phyloP scores from a whole-genome alignment of 352 stramenopile species.

The Globisporangium sylvaticum region DNA sequence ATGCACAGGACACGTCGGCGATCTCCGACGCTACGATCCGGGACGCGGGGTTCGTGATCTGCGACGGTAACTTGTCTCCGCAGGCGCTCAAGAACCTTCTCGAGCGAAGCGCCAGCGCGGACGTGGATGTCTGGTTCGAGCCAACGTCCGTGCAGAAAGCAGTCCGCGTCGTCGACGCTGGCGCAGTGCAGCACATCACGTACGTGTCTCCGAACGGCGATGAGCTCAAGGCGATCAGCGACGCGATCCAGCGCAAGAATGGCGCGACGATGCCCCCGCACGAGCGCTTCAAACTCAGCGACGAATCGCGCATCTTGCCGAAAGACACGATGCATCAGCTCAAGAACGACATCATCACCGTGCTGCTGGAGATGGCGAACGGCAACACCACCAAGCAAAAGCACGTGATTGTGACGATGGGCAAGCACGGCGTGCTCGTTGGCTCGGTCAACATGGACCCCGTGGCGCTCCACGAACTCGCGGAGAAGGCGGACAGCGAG shows the following conservation, averaged over 20 bases:
- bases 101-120: conserved; percentile 31
- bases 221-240: conserved; percentile 66
- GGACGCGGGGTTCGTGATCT: conserved; percentile 55
- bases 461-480: conserved; percentile 22
- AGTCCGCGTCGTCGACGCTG: conserved; percentile 49
- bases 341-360: conserved; percentile 68
- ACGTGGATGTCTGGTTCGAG: conserved; percentile 75
- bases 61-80: conserved; percentile 74
- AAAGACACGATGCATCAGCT: conserved; percentile 46
- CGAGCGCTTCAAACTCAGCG: conserved; percentile 49
- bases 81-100: conserved; percentile 40
- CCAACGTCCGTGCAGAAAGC: conserved; percentile 84
- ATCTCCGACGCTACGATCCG: conserved; percentile 48
- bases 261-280: conserved; percentile 17
- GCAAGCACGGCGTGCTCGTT: conserved; percentile 68
- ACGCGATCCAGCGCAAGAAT: conserved; percentile 42
- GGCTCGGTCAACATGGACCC: conserved; percentile 55
- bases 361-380: conserved; percentile 59
- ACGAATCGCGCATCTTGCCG: conserved; percentile 40
- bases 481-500: conserved; percentile 19
- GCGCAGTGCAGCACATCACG: conserved; percentile 41
- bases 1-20: conserved; percentile 42
- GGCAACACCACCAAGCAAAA: conserved; percentile 42
- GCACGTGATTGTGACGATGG: conserved; percentile 77
- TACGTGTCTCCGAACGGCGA: conserved; percentile 81